Conservation (phyloP, 2,329 filamentous ascomycete genomes). For the Aspergillus sp. region DNA sequence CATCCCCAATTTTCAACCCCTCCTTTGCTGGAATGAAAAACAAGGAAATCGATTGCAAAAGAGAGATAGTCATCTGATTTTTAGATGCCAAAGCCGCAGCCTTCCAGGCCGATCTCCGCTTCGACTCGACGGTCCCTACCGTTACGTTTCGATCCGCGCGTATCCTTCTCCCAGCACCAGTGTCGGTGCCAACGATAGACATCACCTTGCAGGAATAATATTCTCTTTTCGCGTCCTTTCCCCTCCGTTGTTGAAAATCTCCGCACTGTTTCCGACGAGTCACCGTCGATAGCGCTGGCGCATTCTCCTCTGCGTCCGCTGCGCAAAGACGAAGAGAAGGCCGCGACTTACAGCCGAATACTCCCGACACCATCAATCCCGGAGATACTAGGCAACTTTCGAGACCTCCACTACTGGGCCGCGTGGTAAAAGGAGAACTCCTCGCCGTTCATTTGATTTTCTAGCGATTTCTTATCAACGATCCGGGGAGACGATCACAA, state of each 20-base stretch:
- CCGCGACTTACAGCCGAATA: background rate
- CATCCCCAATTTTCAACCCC: background rate
- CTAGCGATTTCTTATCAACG: background rate
- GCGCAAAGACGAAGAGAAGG: background rate
- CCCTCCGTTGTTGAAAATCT: background rate
- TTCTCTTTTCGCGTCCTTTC: background rate
- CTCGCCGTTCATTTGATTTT: background rate
- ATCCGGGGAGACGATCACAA: slow-evolving; percentile 13
- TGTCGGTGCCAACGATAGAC: background rate
- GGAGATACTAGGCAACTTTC: background rate
- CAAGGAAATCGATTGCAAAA: background rate
- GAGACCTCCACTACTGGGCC: background rate
- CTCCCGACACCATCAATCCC: background rate
- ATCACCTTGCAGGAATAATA: background rate
- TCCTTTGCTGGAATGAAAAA: background rate
- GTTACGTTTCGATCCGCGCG: background rate
- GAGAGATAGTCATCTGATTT: background rate
- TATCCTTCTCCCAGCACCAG: background rate
- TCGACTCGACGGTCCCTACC: background rate
- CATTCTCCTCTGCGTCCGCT: background rate
- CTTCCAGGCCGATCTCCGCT: background rate
- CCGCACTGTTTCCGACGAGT: background rate
- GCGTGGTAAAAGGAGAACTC: background rate
- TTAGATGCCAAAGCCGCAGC: background rate
- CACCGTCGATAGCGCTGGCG: background rate